phyloP scores from a whole-genome alignment of 75 land plant species.

The Pseudotsuga menziesii region DNA sequence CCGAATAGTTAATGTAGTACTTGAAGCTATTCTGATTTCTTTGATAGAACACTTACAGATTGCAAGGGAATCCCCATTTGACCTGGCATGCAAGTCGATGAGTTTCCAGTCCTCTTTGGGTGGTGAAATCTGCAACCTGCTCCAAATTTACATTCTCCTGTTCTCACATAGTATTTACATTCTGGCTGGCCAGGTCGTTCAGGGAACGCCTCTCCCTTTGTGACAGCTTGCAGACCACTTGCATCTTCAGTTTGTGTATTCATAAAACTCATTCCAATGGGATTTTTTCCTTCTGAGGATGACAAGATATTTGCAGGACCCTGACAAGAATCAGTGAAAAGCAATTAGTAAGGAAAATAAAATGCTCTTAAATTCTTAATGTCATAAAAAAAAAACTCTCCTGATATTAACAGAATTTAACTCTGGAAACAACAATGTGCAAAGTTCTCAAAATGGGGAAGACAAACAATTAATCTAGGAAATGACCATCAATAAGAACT shows the following conservation, averaged over 20 bases:
- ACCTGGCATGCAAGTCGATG: conserved; percentile 43
- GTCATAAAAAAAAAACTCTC: too few species aligned
- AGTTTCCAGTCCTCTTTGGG: conserved; percentile 41
- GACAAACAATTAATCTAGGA: too few species aligned
- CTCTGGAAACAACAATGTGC: too few species aligned
- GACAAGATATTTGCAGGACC: conserved; percentile 7
- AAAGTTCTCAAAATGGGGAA: too few species aligned
- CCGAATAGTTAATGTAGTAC: neutral
- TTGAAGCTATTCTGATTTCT: neutral
- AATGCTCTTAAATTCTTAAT: too few species aligned
- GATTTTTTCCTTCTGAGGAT: conserved; percentile 2
- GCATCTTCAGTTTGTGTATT: neutral
- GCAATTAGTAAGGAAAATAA: neutral
- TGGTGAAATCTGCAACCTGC: conserved; percentile 83
- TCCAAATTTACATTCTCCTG: conserved; percentile 95
- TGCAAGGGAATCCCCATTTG: conserved; percentile 82
- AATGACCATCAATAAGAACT: too few species aligned
- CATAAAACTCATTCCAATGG: neutral
- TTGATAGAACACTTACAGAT: conserved; percentile 40
- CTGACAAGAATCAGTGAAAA: neutral
- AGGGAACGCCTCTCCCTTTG: conserved; percentile 26
- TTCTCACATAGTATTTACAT: conserved; percentile 86
- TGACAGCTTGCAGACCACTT: neutral
- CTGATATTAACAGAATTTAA: too few species aligned
- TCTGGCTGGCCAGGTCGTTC: conserved; percentile 89